Evolutionary conservation across 2,329 filamentous ascomycete genomes (phyloP).

Genomic region (Zasmidium angulare): DNA sequence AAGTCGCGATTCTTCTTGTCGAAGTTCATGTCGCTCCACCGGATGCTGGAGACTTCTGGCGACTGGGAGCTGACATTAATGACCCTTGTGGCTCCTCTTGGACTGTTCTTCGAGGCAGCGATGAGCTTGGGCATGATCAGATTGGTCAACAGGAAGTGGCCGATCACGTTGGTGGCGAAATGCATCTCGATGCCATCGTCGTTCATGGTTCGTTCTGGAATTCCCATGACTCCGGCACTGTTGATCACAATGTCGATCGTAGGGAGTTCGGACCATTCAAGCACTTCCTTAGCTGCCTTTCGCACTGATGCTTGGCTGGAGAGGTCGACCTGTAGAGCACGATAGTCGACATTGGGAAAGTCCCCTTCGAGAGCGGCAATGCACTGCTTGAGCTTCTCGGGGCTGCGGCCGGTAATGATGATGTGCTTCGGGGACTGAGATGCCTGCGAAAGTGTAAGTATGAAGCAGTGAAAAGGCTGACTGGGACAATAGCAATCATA

Average conservation of each 20-base stretch:
- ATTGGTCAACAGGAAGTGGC: slow-evolving; percentile 2
- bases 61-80: slow-evolving; percentile 25
- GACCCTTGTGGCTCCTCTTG: slow-evolving; percentile 10
- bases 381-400: slow-evolving; percentile 33
- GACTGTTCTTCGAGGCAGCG: slow-evolving; percentile 10
- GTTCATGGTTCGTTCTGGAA: slow-evolving; percentile 37
- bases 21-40: slow-evolving; percentile 41
- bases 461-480: neutral
- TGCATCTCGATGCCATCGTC: slow-evolving; percentile 31
- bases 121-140: slow-evolving; percentile 7
- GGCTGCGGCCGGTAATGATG: slow-evolving; percentile 39
- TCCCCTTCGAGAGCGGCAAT: slow-evolving; percentile 31
- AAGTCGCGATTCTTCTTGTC: slow-evolving; percentile 36
- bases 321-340: slow-evolving; percentile 41
- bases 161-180: slow-evolving; percentile 4
- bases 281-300: slow-evolving; percentile 37
- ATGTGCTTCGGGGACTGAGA: slow-evolving; percentile 31
- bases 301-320: slow-evolving; percentile 39
- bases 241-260: slow-evolving; percentile 46
- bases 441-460: neutral
- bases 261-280: slow-evolving; percentile 37
- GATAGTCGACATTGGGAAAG: slow-evolving; percentile 34
- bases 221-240: slow-evolving; percentile 48
- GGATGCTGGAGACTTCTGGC: slow-evolving; percentile 26
- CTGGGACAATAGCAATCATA: slow-evolving; percentile 21